Conservation (phyloP, 164 flowering plant species). For the Chimonanthus salicifolius region DNA sequence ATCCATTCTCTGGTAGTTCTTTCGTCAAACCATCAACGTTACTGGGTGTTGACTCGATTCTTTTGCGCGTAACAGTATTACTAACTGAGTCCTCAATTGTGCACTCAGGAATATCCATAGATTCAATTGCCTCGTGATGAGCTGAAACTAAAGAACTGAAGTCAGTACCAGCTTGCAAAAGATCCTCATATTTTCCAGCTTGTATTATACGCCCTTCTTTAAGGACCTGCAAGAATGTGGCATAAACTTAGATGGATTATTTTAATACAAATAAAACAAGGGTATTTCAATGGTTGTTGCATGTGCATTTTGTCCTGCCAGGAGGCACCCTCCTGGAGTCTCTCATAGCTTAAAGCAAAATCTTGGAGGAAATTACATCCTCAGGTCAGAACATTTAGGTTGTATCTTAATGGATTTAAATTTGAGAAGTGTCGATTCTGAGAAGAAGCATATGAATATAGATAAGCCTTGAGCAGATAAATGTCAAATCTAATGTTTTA, state of each 20-base stretch:
- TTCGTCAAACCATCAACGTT: constrained; percentile 46
- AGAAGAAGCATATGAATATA: too few relatives aligned
- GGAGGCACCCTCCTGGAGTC: too few relatives aligned
- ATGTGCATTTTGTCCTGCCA: too few relatives aligned
- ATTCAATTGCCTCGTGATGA: constrained; percentile 93
- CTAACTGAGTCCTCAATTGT: constrained; percentile 67
- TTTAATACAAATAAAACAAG: too few relatives aligned
- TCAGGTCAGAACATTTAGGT: too few relatives aligned
- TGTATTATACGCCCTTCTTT: constrained; percentile 83
- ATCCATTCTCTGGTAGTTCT: constrained; percentile 52
- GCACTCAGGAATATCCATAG: constrained; percentile 62
- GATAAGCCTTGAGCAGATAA: too few relatives aligned
- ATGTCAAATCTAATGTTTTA: too few relatives aligned
- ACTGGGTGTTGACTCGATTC: constrained; percentile 32
- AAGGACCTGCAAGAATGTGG: constrained; percentile 54
- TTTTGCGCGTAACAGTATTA: constrained; percentile 26
- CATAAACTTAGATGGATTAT: background rate
- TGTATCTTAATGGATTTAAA: too few relatives aligned
- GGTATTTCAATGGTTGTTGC: too few relatives aligned
- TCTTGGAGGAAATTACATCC: too few relatives aligned
- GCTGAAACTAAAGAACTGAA: constrained; percentile 76
- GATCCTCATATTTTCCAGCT: constrained; percentile 94
- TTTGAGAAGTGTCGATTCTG: too few relatives aligned
- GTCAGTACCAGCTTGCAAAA: constrained; percentile 91
- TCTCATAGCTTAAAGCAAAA: too few relatives aligned